These are phyloP conservation scores for Coffea canephora DNA, from an alignment of 257 asterid species.

Conservation along the genomic window DNA sequence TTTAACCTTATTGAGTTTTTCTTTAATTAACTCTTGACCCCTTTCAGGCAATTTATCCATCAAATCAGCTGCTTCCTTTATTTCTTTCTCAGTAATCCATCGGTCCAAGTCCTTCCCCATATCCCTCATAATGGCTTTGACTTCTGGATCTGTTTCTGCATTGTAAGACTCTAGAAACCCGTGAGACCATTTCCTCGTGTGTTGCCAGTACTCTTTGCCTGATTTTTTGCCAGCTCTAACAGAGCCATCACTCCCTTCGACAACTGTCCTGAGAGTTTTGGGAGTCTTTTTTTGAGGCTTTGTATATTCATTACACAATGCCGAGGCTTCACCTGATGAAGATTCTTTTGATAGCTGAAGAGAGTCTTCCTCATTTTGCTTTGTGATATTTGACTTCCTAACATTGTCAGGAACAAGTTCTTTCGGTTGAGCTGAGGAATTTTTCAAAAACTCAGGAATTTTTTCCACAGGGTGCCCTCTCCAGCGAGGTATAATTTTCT, in stretches of 20 bases:
- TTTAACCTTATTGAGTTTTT: slow-evolving; percentile 75
- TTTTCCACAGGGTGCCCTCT: slow-evolving; percentile 72
- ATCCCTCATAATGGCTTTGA: slow-evolving; percentile 70
- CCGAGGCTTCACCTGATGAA: slow-evolving; percentile 34
- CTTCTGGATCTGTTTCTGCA: slow-evolving; percentile 83
- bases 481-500: slow-evolving; percentile 92
- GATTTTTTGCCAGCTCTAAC: slow-evolving; percentile 66
- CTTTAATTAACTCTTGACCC: slow-evolving; percentile 53
- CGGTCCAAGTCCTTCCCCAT: slow-evolving; percentile 90
- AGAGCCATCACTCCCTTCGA: slow-evolving; percentile 93
- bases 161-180: slow-evolving; percentile 76
- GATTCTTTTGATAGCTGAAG: slow-evolving; percentile 38
- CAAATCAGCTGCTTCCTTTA: slow-evolving; percentile 77
- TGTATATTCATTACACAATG: slow-evolving; percentile 21
- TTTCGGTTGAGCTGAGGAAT: slow-evolving; percentile 44
- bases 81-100: slow-evolving; percentile 94
- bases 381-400: slow-evolving; percentile 33
- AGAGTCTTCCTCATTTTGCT: slow-evolving; percentile 26
- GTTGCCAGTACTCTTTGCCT: slow-evolving; percentile 91
- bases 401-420: slow-evolving; percentile 38
- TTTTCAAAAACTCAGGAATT: slow-evolving; percentile 59
- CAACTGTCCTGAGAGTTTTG: slow-evolving; percentile 56
- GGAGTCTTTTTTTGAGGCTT: slow-evolving; percentile 27
- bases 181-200: slow-evolving; percentile 93
- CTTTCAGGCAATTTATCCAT: slow-evolving; percentile 74